Conservation (phyloP, 2,329 filamentous ascomycete species). For the Sporothrix phasma region DNA sequence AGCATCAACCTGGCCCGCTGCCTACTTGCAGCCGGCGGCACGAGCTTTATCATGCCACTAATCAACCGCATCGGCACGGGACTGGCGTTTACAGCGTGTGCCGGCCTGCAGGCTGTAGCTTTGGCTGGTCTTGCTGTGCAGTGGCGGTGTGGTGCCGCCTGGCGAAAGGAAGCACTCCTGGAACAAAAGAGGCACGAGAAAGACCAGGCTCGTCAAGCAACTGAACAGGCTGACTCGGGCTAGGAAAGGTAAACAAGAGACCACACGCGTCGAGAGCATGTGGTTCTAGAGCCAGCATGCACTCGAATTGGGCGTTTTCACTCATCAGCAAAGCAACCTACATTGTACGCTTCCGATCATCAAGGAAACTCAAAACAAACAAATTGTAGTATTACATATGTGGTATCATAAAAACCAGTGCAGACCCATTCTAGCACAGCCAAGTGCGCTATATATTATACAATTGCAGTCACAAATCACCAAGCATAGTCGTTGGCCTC, state of each 20-base stretch:
- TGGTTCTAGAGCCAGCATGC: background rate
- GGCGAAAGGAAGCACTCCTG: slow-evolving; percentile 22
- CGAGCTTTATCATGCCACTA: slow-evolving; percentile 50
- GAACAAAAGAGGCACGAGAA: background rate
- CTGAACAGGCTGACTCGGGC: background rate
- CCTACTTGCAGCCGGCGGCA: slow-evolving; percentile 47
- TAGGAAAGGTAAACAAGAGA: background rate
- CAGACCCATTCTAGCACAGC: background rate
- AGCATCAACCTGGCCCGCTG: slow-evolving; percentile 57
- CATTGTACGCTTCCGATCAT: background rate
- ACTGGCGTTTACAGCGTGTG: slow-evolving; percentile 50
- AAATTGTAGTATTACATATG: background rate
- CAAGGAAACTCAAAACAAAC: background rate
- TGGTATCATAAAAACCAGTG: background rate
- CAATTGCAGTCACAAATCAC: slow-evolving; percentile 19
- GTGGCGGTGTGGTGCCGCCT: slow-evolving; percentile 41
- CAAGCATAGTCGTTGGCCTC: slow-evolving; percentile 20
- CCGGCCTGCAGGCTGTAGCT: slow-evolving; percentile 37
- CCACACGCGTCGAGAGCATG: background rate
- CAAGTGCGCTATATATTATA: background rate
- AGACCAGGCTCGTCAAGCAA: background rate
- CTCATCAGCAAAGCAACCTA: background rate
- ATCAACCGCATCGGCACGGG: slow-evolving; percentile 46
- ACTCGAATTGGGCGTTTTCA: background rate
- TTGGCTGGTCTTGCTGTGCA: slow-evolving; percentile 41